These are phyloP conservation scores for Tripterygium wilfordii DNA, from an alignment of 177 flowering plant genomes.

Conservation along the genomic window DNA sequence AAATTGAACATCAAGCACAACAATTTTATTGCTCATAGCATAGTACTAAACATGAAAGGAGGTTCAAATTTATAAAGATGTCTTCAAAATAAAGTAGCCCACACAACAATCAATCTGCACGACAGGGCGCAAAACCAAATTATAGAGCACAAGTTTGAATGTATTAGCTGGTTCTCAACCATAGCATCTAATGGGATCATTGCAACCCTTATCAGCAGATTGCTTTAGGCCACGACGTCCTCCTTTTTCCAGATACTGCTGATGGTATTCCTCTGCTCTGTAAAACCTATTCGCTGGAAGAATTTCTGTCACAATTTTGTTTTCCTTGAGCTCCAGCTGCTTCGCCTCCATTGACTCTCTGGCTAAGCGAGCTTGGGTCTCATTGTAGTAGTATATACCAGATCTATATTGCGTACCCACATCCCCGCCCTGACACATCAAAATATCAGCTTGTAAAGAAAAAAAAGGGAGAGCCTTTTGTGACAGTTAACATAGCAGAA, in stretches of 20 bases:
- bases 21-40: no score
- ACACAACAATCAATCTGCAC: no score
- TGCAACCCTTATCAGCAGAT: conserved; percentile 77
- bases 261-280: conserved; percentile 83
- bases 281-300: conserved; percentile 77
- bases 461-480: no score
- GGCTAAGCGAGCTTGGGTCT: conserved; percentile 47
- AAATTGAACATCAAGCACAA: no score
- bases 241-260: conserved; percentile 81
- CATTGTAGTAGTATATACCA: conserved; percentile 76
- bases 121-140: no score
- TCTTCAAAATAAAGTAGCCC: no score
- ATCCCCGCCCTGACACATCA: conserved; percentile 57
- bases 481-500: no score
- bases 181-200: conserved; percentile 80
- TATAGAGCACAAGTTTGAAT: no score
- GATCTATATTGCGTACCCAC: conserved; percentile 80
- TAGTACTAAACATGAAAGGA: no score
- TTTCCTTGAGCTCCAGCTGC: conserved; percentile 42
- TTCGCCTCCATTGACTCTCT: conserved; percentile 53
- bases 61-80: no score
- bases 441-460: neutral
- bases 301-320: conserved; percentile 69
- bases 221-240: conserved; percentile 56
- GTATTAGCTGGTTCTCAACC: no score